Evolutionary conservation across 495 filamentous ascomycete genomes (phyloP).

Genomic region (Apiosordaria backusii): DNA sequence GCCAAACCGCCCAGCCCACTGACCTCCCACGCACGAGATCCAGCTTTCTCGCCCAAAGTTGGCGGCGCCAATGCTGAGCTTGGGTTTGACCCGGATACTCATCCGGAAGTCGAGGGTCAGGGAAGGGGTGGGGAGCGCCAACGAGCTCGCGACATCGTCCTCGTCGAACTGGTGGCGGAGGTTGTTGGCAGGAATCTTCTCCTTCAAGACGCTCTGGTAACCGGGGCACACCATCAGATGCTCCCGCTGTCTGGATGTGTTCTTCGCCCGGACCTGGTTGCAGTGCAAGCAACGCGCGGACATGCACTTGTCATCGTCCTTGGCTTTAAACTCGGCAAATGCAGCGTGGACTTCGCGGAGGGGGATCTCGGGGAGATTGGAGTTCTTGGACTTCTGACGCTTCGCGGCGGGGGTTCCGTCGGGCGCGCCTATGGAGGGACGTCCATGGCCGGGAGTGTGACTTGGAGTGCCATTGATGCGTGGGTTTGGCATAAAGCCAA

Average conservation of each 20-base stretch:
- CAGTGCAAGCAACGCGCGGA: slow-evolving; percentile 28
- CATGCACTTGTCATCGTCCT: slow-evolving; percentile 30
- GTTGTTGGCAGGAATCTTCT: slow-evolving; percentile 30
- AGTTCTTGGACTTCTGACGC: slow-evolving; percentile 25
- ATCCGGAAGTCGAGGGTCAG: slow-evolving; percentile 32
- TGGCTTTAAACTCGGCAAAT: slow-evolving; percentile 32
- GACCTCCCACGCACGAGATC: slow-evolving; percentile 30
- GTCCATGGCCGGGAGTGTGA: slow-evolving; percentile 5
- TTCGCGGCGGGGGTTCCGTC: slow-evolving; percentile 28
- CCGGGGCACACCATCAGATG: slow-evolving; percentile 27
- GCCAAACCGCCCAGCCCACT: slow-evolving; percentile 32
- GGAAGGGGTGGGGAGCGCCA: slow-evolving; percentile 26
- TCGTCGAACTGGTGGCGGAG: slow-evolving; percentile 32
- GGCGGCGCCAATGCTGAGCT: slow-evolving; percentile 22
- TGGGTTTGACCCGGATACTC: slow-evolving; percentile 33
- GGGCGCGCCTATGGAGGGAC: slow-evolving; percentile 15
- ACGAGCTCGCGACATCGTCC: slow-evolving; percentile 29
- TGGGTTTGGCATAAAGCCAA: slow-evolving; percentile 29
- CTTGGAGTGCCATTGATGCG: slow-evolving; percentile 28
- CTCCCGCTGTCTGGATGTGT: slow-evolving; percentile 33
- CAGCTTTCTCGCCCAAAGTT: slow-evolving; percentile 24
- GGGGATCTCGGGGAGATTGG: slow-evolving; percentile 25
- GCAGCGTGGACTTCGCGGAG: slow-evolving; percentile 31
- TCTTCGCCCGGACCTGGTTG: slow-evolving; percentile 31
- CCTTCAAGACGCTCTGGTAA: slow-evolving; percentile 27